These are phyloP conservation scores for Moniliella sp. DNA, from an alignment of 1,284 basidiomycete genomes.

Conservation along the genomic window DNA sequence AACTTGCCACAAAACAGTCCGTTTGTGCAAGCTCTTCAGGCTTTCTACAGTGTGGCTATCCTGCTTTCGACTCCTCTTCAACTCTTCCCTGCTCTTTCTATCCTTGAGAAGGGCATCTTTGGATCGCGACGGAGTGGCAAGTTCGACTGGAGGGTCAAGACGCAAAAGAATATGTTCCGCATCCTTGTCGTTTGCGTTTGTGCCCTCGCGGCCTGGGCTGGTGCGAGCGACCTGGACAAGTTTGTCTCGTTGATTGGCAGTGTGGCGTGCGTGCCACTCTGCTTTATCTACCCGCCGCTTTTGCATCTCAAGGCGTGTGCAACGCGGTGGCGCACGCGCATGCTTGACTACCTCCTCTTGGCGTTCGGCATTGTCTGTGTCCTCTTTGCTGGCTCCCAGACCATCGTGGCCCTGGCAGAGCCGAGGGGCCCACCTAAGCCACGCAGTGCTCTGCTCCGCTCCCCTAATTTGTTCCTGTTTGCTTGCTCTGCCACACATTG, in stretches of 20 bases:
- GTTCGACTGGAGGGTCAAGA: conserved; percentile 44
- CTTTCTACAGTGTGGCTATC: conserved; percentile 48
- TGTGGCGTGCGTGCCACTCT: conserved; percentile 80
- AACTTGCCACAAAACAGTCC: conserved; percentile 67
- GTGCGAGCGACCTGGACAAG: conserved; percentile 79
- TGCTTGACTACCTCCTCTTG: conserved; percentile 56
- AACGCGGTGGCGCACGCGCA: conserved; percentile 48
- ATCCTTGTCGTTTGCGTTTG: conserved; percentile 54
- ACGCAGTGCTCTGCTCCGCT: too few relatives aligned
- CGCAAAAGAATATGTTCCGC: conserved; percentile 82
- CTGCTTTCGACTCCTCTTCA: conserved; percentile 73
- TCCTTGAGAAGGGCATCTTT: conserved; percentile 92
- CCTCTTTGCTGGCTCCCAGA: conserved; percentile 61
- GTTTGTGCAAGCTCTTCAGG: conserved; percentile 60
- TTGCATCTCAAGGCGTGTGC: conserved; percentile 75
- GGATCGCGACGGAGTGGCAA: conserved; percentile 53
- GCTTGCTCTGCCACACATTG: too few relatives aligned
- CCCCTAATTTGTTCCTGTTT: too few relatives aligned
- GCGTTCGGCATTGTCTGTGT: conserved; percentile 64
- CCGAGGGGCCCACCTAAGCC: conserved; percentile 1
- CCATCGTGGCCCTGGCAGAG: conserved; percentile 36
- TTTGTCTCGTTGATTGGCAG: conserved; percentile 83
- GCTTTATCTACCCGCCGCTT: conserved; percentile 77
- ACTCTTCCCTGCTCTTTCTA: conserved; percentile 75
- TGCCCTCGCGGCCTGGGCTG: conserved; percentile 56